Percentiles rank a stretch among this genome's conserved stretches.
Conservation (phyloP, 2,329 filamentous ascomycete genomes). For the Emergomyces orientalis region DNA sequence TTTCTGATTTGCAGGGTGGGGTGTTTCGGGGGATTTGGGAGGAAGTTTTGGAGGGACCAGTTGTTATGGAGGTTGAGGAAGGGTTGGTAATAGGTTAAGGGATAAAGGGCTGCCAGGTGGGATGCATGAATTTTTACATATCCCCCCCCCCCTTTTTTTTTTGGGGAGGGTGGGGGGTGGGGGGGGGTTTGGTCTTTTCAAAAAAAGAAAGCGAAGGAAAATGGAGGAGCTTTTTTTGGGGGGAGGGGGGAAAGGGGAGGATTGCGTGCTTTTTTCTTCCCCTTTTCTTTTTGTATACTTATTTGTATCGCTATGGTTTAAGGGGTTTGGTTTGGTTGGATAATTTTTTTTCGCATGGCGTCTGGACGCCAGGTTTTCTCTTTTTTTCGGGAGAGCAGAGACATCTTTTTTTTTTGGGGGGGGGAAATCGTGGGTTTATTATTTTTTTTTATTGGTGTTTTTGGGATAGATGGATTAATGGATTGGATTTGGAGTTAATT, state of each 20-base stretch:
- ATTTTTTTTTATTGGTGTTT: neutral
- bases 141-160: no score
- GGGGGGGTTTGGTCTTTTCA: neutral
- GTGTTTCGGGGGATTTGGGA: conserved; percentile 26
- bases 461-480: neutral
- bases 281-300: conserved; percentile 15
- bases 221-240: no score
- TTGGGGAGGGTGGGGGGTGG: no score
- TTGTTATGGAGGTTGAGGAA: conserved; percentile 8
- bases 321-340: neutral
- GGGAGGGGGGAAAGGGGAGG: no score
- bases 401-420: neutral
- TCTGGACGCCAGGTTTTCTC: neutral
- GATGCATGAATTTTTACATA: neutral
- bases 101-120: conserved; percentile 2
- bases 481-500: neutral
- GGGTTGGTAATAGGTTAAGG: neutral
- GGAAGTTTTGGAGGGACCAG: conserved; percentile 19
- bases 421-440: no score
- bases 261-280: no score
- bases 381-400: no score
- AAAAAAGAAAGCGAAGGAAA: neutral
- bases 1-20: conserved; percentile 18
- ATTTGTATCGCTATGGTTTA: conserved; percentile 5
- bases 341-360: neutral